Conservation (phyloP, 768 basidiomycete genomes). For the Hydnomerulius pinastri region DNA sequence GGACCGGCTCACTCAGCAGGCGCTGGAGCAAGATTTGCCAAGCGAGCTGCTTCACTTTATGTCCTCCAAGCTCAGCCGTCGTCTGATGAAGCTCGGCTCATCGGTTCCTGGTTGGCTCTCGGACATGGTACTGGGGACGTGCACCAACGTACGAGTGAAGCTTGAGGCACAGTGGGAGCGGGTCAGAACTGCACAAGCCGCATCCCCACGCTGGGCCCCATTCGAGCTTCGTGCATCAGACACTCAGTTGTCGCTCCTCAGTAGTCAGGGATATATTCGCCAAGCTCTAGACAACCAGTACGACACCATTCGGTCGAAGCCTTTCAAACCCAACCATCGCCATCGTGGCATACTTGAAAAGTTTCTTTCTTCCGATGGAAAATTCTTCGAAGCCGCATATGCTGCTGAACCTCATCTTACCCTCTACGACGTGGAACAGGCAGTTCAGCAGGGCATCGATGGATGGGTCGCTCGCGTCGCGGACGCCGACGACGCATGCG, state of each 20-base stretch:
- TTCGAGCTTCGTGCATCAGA: conserved; percentile 29
- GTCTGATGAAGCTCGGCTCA: conserved; percentile 38
- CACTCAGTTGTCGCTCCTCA: conserved; percentile 33
- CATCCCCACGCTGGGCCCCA: conserved; percentile 33
- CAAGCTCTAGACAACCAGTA: conserved; percentile 10
- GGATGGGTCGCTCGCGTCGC: conserved; percentile 32
- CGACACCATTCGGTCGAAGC: not conserved
- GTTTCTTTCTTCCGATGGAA: conserved; percentile 14
- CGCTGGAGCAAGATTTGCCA: not conserved
- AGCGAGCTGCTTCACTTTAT: conserved; percentile 41
- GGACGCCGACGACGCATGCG: conserved; percentile 12
- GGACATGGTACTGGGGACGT: conserved; percentile 2
- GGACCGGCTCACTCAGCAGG: conserved; percentile 13
- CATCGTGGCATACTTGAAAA: conserved; percentile 15
- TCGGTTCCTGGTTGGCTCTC: conserved; percentile 19
- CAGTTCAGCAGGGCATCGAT: conserved; percentile 33
- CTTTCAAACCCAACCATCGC: conserved; percentile 6
- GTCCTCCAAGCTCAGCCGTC: conserved; percentile 38
- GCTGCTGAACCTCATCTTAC: conserved; percentile 13
- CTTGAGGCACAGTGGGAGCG: conserved; percentile 39
- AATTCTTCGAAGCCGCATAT: conserved; percentile 12
- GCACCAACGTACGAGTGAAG: conserved; percentile 10
- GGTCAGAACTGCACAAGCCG: conserved; percentile 29
- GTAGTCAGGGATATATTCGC: conserved; percentile 31
- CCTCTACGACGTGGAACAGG: conserved; percentile 41